phyloP scores from a whole-genome alignment of 805 yeast genomes.

The Kuraishia ogatae region DNA sequence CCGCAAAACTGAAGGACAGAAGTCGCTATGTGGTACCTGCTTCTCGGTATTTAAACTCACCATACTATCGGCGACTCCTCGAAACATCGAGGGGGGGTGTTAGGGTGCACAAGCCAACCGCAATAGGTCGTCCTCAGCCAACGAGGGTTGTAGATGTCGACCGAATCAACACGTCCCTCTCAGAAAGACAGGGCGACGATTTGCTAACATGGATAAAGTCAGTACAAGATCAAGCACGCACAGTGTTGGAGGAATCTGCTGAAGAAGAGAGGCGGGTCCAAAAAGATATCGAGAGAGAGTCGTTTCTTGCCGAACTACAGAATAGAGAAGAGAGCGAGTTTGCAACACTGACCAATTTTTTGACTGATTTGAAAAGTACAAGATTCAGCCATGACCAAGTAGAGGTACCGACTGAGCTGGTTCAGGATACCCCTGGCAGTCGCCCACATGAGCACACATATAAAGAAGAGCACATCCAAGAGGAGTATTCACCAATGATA shows the following conservation, averaged over 20 bases:
- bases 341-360: background rate
- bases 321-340: constrained; percentile 2
- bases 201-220: constrained; percentile 25
- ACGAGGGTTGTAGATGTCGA: background rate
- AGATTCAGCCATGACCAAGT: background rate
- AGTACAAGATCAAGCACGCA: constrained; percentile 23
- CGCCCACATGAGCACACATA: background rate
- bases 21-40: background rate
- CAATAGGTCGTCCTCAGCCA: background rate
- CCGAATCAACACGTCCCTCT: background rate
- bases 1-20: background rate
- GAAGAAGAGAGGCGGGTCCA: constrained; percentile 28
- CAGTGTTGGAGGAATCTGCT: constrained; percentile 20
- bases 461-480: constrained; percentile 10
- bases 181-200: constrained; percentile 7
- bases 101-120: background rate
- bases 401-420: background rate
- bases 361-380: background rate
- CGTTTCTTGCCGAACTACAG: background rate
- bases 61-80: constrained; percentile 3
- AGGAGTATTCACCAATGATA: constrained; percentile 3
- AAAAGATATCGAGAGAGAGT: constrained; percentile 24
- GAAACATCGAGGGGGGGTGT: constrained; percentile 2
- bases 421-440: no score
- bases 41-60: constrained; percentile 2